phyloP scores from a whole-genome alignment of 768 basidiomycete species.

The Collybia sp. region DNA sequence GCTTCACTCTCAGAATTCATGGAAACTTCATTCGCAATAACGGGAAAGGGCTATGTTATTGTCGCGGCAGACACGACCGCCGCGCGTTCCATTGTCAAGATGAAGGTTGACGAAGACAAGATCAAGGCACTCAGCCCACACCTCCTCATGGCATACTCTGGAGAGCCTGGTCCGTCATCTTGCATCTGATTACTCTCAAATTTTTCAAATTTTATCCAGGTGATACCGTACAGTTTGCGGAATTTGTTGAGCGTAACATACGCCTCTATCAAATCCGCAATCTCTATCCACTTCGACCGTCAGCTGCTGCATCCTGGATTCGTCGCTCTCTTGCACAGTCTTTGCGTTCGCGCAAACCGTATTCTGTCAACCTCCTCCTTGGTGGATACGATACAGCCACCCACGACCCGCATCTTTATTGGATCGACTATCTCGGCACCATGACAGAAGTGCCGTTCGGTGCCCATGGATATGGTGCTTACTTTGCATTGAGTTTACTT shows the following conservation, averaged over 20 bases:
- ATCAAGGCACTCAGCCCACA: slow-evolving; percentile 89
- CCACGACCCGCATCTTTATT: slow-evolving; percentile 76
- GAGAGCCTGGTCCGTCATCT: slow-evolving; percentile 72
- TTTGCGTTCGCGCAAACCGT: slow-evolving; percentile 82
- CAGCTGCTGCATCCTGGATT: slow-evolving; percentile 93
- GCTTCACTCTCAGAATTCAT: slow-evolving; percentile 32
- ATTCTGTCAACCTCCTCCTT: slow-evolving; percentile 87
- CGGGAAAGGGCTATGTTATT: slow-evolving; percentile 91
- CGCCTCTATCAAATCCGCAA: slow-evolving; percentile 95
- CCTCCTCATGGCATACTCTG: slow-evolving; percentile 91
- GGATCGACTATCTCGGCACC: slow-evolving; percentile 96
- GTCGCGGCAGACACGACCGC: slow-evolving; percentile 90
- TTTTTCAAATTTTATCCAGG: slow-evolving; percentile 38
- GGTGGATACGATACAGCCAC: slow-evolving; percentile 87
- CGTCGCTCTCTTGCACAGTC: slow-evolving; percentile 86
- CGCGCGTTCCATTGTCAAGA: slow-evolving; percentile 91
- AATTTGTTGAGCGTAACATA: slow-evolving; percentile 94
- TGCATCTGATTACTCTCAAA: slow-evolving; percentile 1
- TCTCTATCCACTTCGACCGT: slow-evolving; percentile 82
- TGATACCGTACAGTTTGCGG: slow-evolving; percentile 95
- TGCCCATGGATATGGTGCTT: slow-evolving; percentile 93
- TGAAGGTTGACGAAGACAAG: slow-evolving; percentile 97
- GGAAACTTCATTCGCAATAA: slow-evolving; percentile 90
- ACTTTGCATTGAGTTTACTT: slow-evolving; percentile 88
- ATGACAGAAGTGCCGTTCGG: slow-evolving; percentile 85